Conservation (phyloP, 176 grass and related monocot genomes). For the Coix lacrymajobi region DNA sequence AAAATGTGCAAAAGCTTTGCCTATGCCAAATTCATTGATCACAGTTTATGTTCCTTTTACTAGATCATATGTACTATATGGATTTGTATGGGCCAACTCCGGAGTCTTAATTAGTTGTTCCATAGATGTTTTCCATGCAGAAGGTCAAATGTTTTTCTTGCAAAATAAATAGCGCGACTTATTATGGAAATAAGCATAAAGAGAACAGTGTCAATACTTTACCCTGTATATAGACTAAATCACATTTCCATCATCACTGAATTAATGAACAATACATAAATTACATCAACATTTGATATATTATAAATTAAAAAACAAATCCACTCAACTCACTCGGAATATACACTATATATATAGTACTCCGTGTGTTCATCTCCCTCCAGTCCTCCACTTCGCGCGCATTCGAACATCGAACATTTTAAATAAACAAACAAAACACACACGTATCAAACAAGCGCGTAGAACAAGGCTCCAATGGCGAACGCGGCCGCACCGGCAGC, state of each 20-base stretch:
- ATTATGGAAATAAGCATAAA: not conserved
- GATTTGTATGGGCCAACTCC: not conserved
- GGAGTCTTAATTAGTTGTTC: not conserved
- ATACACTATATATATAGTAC: not conserved
- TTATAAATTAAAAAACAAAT: not conserved
- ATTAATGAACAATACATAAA: not conserved
- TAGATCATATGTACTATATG: not conserved
- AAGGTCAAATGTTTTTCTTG: not conserved
- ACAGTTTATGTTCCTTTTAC: not conserved
- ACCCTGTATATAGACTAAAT: too few relatives aligned
- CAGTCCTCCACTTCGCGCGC: not conserved
- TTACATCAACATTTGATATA: not conserved
- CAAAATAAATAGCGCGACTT: not conserved
- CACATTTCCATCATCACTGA: not conserved
- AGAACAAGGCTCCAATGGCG: slow-evolving; percentile 36
- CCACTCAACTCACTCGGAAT: slow-evolving; percentile 5
- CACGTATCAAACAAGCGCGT: slow-evolving; percentile 36
- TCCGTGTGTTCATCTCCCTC: not conserved
- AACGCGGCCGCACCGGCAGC: slow-evolving; percentile 40
- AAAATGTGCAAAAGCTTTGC: not conserved
- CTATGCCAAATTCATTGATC: not conserved
- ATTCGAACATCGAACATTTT: not conserved
- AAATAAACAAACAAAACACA: slow-evolving; percentile 24
- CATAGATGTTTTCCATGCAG: not conserved
- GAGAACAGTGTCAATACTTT: not conserved